These are phyloP conservation scores for Volvariella surrecta DNA, from an alignment of 1,284 basidiomycete genomes.

Conservation along the genomic window DNA sequence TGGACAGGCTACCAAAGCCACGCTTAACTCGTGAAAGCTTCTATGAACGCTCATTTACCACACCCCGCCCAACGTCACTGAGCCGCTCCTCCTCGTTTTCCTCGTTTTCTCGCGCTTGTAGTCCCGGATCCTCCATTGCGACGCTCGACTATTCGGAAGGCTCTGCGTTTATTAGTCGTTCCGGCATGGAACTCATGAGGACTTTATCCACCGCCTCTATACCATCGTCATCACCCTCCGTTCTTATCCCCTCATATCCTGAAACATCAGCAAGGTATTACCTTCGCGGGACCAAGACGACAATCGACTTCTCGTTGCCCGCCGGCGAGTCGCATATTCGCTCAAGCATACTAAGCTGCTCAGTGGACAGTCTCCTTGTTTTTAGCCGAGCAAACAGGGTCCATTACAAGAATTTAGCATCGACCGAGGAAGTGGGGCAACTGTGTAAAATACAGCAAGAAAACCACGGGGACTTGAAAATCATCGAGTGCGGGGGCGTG, in stretches of 20 bases:
- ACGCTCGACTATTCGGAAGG: slow-evolving; percentile 10
- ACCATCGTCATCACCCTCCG: slow-evolving; percentile 16
- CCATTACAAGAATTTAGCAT: slow-evolving; percentile 38
- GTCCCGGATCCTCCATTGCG: slow-evolving; percentile 10
- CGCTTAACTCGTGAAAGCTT: slow-evolving; percentile 12
- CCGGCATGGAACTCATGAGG: slow-evolving; percentile 23
- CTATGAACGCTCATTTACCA: slow-evolving; percentile 5
- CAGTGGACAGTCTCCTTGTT: slow-evolving; percentile 31
- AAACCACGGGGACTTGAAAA: slow-evolving; percentile 32
- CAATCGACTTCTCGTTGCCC: slow-evolving; percentile 29
- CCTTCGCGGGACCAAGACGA: slow-evolving; percentile 27
- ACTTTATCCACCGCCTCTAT: slow-evolving; percentile 27
- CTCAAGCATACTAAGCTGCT: slow-evolving; percentile 29
- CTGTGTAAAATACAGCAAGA: slow-evolving; percentile 38
- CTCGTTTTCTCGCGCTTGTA: slow-evolving; percentile 15
- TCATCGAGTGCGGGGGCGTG: slow-evolving; percentile 32
- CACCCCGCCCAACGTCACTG: slow-evolving; percentile 13
- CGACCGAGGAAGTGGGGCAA: slow-evolving; percentile 35
- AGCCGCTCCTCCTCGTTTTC: slow-evolving; percentile 20
- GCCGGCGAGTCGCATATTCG: slow-evolving; percentile 7
- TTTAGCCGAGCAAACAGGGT: slow-evolving; percentile 46
- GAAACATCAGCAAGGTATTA: slow-evolving; percentile 28
- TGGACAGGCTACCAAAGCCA: slow-evolving; percentile 13
- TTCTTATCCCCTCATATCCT: slow-evolving; percentile 15
- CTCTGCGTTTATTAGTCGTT: slow-evolving; percentile 16